Percentiles rank a stretch among this genome's conserved stretches.
These are phyloP conservation scores for Microsporum canis DNA, from an alignment of 2,329 filamentous ascomycete genomes.

Conservation along the genomic window DNA sequence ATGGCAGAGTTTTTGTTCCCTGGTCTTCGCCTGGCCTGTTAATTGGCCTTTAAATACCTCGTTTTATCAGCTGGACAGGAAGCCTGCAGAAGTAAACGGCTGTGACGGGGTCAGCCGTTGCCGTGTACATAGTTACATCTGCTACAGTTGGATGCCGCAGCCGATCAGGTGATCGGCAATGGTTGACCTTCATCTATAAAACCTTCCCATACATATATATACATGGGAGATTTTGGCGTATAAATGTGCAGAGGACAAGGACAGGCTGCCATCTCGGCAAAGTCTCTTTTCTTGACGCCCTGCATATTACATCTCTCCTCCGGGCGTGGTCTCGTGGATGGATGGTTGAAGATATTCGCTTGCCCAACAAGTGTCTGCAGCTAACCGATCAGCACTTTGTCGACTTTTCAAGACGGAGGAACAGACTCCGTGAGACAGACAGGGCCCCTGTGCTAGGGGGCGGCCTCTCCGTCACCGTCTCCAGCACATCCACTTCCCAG, in stretches of 20 bases:
- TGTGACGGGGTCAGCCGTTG: background rate
- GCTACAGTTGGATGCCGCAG: background rate
- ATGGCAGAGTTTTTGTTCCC: background rate
- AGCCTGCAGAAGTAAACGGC: background rate
- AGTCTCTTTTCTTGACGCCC: background rate
- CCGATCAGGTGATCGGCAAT: slow-evolving; percentile 1
- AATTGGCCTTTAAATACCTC: slow-evolving; percentile 1
- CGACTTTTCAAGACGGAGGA: background rate
- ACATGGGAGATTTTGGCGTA: background rate
- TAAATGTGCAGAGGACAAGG: background rate
- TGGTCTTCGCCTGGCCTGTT: background rate
- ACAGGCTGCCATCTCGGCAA: background rate
- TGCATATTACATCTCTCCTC: background rate
- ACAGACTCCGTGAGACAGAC: background rate
- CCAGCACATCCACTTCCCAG: background rate
- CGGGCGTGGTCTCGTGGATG: background rate
- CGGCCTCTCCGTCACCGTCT: background rate
- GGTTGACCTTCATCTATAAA: background rate
- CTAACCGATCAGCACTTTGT: background rate
- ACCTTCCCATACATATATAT: background rate
- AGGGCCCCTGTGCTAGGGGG: background rate
- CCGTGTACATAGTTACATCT: background rate
- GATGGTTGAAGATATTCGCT: background rate
- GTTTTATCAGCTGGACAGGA: slow-evolving; percentile 1
- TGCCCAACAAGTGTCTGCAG: background rate